These are phyloP conservation scores for Parafenestella ontariensis DNA, from an alignment of 2,329 filamentous ascomycete genomes.

Conservation along the genomic window DNA sequence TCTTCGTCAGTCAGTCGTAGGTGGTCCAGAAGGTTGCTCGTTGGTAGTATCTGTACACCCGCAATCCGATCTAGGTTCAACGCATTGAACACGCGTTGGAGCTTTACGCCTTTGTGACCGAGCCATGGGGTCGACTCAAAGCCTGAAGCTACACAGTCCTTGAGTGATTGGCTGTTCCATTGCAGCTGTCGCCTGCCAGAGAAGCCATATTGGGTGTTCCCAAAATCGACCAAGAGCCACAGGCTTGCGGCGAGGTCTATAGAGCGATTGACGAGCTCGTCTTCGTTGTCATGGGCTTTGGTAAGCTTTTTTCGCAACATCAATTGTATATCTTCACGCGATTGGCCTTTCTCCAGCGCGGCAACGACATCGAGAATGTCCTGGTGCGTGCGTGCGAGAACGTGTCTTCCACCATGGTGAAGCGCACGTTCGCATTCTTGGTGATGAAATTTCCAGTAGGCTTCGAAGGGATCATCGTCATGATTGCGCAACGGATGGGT, in stretches of 20 bases:
- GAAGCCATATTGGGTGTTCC: constrained; percentile 12
- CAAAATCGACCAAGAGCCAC: constrained; percentile 21
- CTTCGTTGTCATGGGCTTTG: constrained; percentile 9
- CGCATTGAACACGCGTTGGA: constrained; percentile 22
- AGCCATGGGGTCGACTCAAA: constrained; percentile 6
- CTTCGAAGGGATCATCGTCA: not conserved
- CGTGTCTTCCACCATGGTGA: constrained; percentile 19
- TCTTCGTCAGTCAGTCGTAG: constrained; percentile 51
- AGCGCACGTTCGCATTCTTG: constrained; percentile 23
- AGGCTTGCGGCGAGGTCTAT: constrained; percentile 24
- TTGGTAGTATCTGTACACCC: constrained; percentile 50
- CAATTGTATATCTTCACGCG: constrained; percentile 9
- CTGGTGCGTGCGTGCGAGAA: constrained; percentile 20
- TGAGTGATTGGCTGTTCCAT: constrained; percentile 9
- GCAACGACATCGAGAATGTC: constrained; percentile 23
- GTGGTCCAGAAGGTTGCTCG: constrained; percentile 53
- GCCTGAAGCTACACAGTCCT: constrained; percentile 1
- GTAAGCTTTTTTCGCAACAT: constrained; percentile 7
- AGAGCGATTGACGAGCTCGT: constrained; percentile 13
- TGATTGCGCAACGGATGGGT: not conserved
- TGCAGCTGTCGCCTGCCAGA: constrained; percentile 8
- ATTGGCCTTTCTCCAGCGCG: constrained; percentile 4
- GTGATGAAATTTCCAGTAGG: constrained; percentile 23
- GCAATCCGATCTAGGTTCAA: constrained; percentile 40
- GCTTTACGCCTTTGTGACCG: constrained; percentile 13